Percentiles rank a stretch among this genome's conserved stretches.
These are phyloP conservation scores for Phytophthora vignae DNA, from an alignment of 352 stramenopile genomes.

Conservation along the genomic window DNA sequence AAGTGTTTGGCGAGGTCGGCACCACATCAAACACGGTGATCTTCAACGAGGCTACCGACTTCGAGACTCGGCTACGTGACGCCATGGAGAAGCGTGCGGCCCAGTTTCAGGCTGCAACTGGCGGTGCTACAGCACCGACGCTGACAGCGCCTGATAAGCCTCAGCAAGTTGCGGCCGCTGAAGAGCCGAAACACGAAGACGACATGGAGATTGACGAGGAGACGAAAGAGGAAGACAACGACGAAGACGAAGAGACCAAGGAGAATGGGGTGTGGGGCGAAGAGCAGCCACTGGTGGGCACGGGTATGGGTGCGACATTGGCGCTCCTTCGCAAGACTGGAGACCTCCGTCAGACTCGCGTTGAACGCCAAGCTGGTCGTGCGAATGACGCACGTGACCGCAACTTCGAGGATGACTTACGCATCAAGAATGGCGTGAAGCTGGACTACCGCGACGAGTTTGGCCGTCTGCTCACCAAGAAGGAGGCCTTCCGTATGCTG, in stretches of 20 bases:
- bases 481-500: slow-evolving; percentile 98
- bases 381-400: slow-evolving; percentile 96
- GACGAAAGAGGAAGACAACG: slow-evolving; percentile 44
- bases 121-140: slow-evolving; percentile 1
- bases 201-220: slow-evolving; percentile 33
- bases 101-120: slow-evolving; percentile 51
- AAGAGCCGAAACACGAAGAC: slow-evolving; percentile 49
- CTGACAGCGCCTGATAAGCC: slow-evolving; percentile 4
- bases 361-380: slow-evolving; percentile 92
- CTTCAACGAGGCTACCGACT: slow-evolving; percentile 89
- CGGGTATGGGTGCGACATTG: slow-evolving; percentile 93
- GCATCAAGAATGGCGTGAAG: slow-evolving; percentile 86
- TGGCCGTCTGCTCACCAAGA: slow-evolving; percentile 96
- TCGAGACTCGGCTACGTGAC: slow-evolving; percentile 76
- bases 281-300: slow-evolving; percentile 84
- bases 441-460: slow-evolving; percentile 98
- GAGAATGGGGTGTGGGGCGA: slow-evolving; percentile 78
- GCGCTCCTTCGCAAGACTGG: slow-evolving; percentile 93
- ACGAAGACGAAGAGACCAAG: slow-evolving; percentile 59
- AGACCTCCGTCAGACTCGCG: slow-evolving; percentile 89
- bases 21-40: slow-evolving; percentile 61
- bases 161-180: slow-evolving; percentile 22
- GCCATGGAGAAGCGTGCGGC: slow-evolving; percentile 77
- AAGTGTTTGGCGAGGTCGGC: slow-evolving; percentile 43
- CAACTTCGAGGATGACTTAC: slow-evolving; percentile 90